Conservation (phyloP, 83 land plant genomes). For the Picea abies region DNA sequence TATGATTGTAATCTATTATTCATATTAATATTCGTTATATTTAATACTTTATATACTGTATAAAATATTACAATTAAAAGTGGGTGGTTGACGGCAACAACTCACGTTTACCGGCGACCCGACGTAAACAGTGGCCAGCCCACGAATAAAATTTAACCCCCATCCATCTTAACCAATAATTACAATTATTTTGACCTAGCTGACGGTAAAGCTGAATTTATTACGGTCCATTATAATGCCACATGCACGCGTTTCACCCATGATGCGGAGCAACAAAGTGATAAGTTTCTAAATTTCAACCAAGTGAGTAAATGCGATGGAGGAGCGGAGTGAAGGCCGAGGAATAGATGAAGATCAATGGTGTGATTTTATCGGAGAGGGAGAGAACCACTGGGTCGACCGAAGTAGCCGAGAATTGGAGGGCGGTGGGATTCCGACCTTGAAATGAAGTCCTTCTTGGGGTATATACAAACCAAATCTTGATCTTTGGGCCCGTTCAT, state of each 20-base stretch:
- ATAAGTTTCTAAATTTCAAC: too few relatives aligned
- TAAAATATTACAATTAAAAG: too few relatives aligned
- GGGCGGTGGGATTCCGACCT: background rate
- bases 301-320: background rate
- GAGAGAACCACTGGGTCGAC: background rate
- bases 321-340: background rate
- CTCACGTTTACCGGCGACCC: background rate
- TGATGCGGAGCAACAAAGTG: too few relatives aligned
- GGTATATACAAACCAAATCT: background rate
- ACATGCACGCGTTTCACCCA: too few relatives aligned
- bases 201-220: background rate
- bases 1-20: too few relatives aligned
- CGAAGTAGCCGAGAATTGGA: background rate
- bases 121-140: too few relatives aligned
- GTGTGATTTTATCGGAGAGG: background rate
- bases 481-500: background rate
- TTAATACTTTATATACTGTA: too few relatives aligned
- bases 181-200: background rate
- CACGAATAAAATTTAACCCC: background rate
- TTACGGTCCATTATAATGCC: too few relatives aligned
- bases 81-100: too few relatives aligned
- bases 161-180: background rate
- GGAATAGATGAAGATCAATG: background rate
- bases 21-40: too few relatives aligned
- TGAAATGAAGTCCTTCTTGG: background rate